Conservation (phyloP, 2,329 filamentous ascomycete genomes). For the Neonectria coccinea region DNA sequence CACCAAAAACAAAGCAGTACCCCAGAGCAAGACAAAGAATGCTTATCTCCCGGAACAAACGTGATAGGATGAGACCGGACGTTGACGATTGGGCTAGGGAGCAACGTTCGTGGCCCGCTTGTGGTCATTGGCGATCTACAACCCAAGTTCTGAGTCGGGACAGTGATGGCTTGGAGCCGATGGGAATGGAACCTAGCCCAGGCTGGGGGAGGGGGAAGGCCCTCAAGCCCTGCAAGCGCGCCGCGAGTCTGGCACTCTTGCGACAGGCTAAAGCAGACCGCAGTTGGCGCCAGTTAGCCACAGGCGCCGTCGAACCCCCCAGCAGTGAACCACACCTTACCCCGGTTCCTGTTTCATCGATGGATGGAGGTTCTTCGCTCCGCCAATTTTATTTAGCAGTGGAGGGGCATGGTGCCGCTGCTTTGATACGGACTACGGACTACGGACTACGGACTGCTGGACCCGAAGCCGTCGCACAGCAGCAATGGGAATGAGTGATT, state of each 20-base stretch:
- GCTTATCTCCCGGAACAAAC: background rate
- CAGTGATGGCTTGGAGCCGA: background rate
- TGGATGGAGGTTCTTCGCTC: conserved; percentile 24
- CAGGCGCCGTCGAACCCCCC: conserved; percentile 30
- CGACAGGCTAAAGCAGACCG: conserved; percentile 28
- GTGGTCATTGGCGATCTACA: background rate
- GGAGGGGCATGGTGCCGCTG: conserved; percentile 26
- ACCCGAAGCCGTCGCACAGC: conserved; percentile 6
- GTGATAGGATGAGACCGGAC: background rate
- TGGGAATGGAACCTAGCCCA: background rate
- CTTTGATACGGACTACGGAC: conserved; percentile 1
- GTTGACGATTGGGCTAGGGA: background rate
- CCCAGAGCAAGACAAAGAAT: background rate
- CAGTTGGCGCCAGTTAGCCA: conserved; percentile 33
- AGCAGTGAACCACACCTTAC: conserved; percentile 22
- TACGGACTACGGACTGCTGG: conserved; percentile 4
- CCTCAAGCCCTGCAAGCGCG: too few relatives aligned
- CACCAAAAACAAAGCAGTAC: background rate
- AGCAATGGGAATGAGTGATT: background rate
- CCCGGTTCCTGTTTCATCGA: conserved; percentile 29
- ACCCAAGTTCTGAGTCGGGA: conserved; percentile 2
- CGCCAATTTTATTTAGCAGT: conserved; percentile 27
- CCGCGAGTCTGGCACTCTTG: background rate
- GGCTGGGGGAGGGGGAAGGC: too few relatives aligned
- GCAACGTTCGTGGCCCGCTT: background rate